Percentiles rank a stretch among this genome's conserved stretches.
These are phyloP conservation scores for Blastocrithidia nonstop DNA, from an alignment of 208 protist genomes.

Conservation along the genomic window DNA sequence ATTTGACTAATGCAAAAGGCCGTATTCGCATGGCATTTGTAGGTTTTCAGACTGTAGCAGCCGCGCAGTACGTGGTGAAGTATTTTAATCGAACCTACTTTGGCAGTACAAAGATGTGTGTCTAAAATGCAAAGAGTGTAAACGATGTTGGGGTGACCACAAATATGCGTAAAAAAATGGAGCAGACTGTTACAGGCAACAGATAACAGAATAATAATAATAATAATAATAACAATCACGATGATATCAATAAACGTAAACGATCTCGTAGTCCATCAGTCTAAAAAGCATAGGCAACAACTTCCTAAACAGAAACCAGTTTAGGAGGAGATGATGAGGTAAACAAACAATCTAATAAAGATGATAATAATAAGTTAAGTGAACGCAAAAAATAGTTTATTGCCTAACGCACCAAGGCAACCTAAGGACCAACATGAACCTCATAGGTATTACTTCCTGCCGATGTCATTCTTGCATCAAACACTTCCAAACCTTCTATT, in stretches of 20 bases:
- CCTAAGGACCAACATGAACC: conserved; percentile 51
- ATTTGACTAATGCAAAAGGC: not conserved
- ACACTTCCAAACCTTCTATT: too few species aligned
- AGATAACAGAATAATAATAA: conserved; percentile 3
- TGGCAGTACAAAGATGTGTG: conserved; percentile 83
- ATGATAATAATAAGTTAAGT: conserved; percentile 3
- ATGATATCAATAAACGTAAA: too few species aligned
- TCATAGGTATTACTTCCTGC: conserved; percentile 41
- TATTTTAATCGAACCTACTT: conserved; percentile 92
- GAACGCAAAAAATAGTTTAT: conserved; percentile 46
- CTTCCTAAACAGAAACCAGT: not conserved
- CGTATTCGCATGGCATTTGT: conserved; percentile 92
- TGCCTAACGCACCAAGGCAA: conserved; percentile 32
- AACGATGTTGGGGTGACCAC: conserved; percentile 41
- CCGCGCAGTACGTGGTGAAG: conserved; percentile 74
- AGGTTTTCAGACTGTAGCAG: conserved; percentile 78
- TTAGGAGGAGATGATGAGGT: not conserved
- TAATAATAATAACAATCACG: conserved; percentile 1
- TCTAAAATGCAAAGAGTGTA: conserved; percentile 65
- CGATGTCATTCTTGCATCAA: too few species aligned
- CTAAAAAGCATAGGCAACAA: too few species aligned
- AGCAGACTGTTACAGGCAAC: conserved; percentile 4
- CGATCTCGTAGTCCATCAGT: too few species aligned
- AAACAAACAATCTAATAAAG: not conserved
- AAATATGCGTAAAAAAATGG: conserved; percentile 16